Evolutionary conservation across 805 yeast species (phyloP).

Genomic region (Clavispora santaluciae): DNA sequence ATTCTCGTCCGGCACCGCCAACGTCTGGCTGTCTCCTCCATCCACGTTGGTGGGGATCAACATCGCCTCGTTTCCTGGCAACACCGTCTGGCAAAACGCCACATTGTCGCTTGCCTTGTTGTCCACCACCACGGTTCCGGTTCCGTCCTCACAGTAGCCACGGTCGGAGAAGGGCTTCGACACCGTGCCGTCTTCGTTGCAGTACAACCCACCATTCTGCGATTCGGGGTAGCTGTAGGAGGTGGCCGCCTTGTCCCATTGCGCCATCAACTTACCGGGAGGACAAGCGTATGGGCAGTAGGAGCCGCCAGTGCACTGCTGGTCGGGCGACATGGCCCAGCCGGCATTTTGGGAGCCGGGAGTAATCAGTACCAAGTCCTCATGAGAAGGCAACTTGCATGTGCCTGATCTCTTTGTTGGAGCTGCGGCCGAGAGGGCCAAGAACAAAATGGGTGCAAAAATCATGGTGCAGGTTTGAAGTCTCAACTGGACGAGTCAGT

Average conservation of each 20-base stretch:
- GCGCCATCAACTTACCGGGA: slow-evolving; percentile 81
- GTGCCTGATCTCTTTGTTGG: slow-evolving; percentile 33
- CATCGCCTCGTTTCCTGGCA: slow-evolving; percentile 95
- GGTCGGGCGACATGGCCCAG: slow-evolving; percentile 83
- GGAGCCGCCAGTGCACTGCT: slow-evolving; percentile 64
- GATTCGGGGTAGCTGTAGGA: slow-evolving; percentile 72
- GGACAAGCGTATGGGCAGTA: slow-evolving; percentile 93
- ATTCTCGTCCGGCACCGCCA: slow-evolving; percentile 82
- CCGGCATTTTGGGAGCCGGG: slow-evolving; percentile 59
- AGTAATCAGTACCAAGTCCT: slow-evolving; percentile 69
- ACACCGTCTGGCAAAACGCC: slow-evolving; percentile 88
- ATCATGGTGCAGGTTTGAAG: slow-evolving; percentile 1
- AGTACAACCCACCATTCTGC: slow-evolving; percentile 76
- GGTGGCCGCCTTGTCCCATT: slow-evolving; percentile 81
- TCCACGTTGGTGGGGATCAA: slow-evolving; percentile 73
- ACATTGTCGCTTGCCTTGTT: slow-evolving; percentile 57
- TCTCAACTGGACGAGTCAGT: background rate
- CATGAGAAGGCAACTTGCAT: slow-evolving; percentile 65
- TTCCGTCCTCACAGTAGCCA: slow-evolving; percentile 71
- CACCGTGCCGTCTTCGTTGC: slow-evolving; percentile 65
- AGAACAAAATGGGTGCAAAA: slow-evolving; percentile 17
- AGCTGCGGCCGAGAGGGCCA: slow-evolving; percentile 20
- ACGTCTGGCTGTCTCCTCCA: slow-evolving; percentile 40
- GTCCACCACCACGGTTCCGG: slow-evolving; percentile 62
- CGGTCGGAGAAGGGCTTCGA: slow-evolving; percentile 55